A percentile compares a stretch with the other conserved stretches of the same genome.
phyloP scores from a whole-genome alignment of 768 basidiomycete species.

The Lanmaoa pseudosensibilis region DNA sequence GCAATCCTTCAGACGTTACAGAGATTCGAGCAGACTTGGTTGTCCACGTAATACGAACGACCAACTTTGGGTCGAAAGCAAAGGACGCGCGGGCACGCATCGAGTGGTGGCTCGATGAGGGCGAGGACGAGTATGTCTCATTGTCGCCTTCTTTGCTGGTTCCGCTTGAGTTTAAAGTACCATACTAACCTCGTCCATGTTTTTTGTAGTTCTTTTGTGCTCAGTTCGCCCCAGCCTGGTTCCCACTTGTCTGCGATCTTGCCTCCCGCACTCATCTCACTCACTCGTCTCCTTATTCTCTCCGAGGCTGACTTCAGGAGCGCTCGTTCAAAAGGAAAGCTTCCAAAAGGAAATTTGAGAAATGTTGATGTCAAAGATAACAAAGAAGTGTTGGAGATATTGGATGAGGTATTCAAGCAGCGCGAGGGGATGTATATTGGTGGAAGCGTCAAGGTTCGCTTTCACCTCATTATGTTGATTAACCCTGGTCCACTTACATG shows the following conservation, averaged over 20 bases:
- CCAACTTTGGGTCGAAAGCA: slow-evolving; percentile 10
- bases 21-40: slow-evolving; percentile 75
- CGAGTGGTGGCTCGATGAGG: slow-evolving; percentile 92
- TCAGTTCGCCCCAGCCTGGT: slow-evolving; percentile 33
- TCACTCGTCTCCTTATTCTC: slow-evolving; percentile 63
- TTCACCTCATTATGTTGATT: neutral
- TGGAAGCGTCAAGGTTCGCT: slow-evolving; percentile 43
- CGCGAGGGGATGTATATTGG: slow-evolving; percentile 45
- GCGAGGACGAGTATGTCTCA: slow-evolving; percentile 77
- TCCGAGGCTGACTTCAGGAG: slow-evolving; percentile 59
- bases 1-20: slow-evolving; percentile 79
- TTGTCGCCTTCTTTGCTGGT: neutral
- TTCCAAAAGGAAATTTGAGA: slow-evolving; percentile 64
- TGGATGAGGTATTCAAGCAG: slow-evolving; percentile 47
- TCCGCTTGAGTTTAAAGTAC: neutral
- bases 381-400: slow-evolving; percentile 42
- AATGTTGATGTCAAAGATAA: slow-evolving; percentile 6
- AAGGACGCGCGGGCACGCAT: slow-evolving; percentile 45
- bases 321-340: slow-evolving; percentile 58
- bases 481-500: neutral
- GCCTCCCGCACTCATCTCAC: slow-evolving; percentile 60
- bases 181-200: slow-evolving; percentile 1
- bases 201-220: slow-evolving; percentile 11
- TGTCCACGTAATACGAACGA: slow-evolving; percentile 40
- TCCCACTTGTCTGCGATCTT: slow-evolving; percentile 57